phyloP scores from a whole-genome alignment of 1,284 basidiomycete species.

The Ceratobasidium sp. region DNA sequence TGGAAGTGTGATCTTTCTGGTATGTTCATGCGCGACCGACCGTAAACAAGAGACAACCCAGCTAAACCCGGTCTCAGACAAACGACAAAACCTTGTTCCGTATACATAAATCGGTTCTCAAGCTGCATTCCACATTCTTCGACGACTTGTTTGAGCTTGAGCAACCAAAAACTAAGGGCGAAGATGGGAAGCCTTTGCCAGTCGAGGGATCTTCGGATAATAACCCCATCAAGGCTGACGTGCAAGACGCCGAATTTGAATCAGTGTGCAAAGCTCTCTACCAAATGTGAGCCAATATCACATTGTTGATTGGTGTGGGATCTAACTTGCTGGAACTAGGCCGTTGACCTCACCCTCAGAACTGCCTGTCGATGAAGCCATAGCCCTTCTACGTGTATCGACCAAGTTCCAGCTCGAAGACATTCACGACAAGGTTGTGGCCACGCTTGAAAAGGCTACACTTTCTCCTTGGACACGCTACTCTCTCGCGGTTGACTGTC shows the following conservation, averaged over 20 bases:
- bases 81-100: slow-evolving; percentile 29
- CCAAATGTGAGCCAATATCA: slow-evolving; percentile 24
- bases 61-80: slow-evolving; percentile 3
- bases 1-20: slow-evolving; percentile 39
- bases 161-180: slow-evolving; percentile 2
- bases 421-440: neutral
- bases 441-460: neutral
- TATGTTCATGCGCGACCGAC: neutral
- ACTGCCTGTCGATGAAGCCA: slow-evolving; percentile 9
- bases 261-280: slow-evolving; percentile 16
- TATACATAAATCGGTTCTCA: slow-evolving; percentile 28
- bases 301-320: neutral
- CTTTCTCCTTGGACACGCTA: slow-evolving; percentile 3
- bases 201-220: slow-evolving; percentile 36
- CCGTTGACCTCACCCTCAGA: slow-evolving; percentile 12
- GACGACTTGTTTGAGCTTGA: slow-evolving; percentile 23
- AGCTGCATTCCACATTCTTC: slow-evolving; percentile 31
- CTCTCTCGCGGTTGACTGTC: slow-evolving; percentile 23
- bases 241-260: slow-evolving; percentile 9
- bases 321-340: neutral
- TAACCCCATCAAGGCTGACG: slow-evolving; percentile 16
- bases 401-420: slow-evolving; percentile 25
- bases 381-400: neutral
- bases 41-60: neutral
- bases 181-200: slow-evolving; percentile 2